Evolutionary conservation across 345 rosid genomes (phyloP).

Genomic region (Citrus sp.): DNA sequence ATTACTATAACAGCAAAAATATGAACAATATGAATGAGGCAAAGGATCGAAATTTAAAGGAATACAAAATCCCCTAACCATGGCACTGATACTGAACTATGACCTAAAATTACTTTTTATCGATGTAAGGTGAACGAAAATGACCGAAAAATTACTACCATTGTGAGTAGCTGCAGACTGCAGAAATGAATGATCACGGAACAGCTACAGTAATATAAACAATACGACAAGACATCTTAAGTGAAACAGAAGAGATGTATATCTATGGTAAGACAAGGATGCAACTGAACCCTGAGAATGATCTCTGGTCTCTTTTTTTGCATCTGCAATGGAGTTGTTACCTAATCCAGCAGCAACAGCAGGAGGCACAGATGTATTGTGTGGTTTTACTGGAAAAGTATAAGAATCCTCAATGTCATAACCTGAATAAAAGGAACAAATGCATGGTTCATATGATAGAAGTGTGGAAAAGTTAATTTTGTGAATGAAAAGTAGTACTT

Average conservation of each 20-base stretch:
- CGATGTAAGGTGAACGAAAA: neutral
- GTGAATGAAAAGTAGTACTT: conserved; percentile 22
- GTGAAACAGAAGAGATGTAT: conserved; percentile 1
- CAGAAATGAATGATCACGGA: neutral
- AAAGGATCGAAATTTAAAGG: neutral
- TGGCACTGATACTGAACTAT: neutral
- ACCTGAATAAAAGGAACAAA: conserved; percentile 37
- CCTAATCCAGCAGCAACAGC: conserved; percentile 58
- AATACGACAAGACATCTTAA: conserved; percentile 12
- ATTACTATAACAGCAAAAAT: neutral
- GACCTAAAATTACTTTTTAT: conserved; percentile 3
- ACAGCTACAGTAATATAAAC: conserved; percentile 21
- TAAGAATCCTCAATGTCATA: conserved; percentile 48
- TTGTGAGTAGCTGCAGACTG: neutral
- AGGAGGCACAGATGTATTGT: conserved; percentile 47
- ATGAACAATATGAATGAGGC: conserved; percentile 4
- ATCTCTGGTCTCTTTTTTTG: conserved; percentile 26
- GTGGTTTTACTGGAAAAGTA: conserved; percentile 31
- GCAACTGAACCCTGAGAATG: conserved; percentile 33
- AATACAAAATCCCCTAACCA: neutral
- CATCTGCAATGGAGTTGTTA: conserved; percentile 31
- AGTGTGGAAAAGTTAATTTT: neutral
- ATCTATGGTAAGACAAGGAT: conserved; percentile 12
- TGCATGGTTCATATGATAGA: neutral
- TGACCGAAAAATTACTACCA: neutral